These are phyloP conservation scores for Carallia brachiata DNA, from an alignment of 345 rosid species.

Conservation along the genomic window DNA sequence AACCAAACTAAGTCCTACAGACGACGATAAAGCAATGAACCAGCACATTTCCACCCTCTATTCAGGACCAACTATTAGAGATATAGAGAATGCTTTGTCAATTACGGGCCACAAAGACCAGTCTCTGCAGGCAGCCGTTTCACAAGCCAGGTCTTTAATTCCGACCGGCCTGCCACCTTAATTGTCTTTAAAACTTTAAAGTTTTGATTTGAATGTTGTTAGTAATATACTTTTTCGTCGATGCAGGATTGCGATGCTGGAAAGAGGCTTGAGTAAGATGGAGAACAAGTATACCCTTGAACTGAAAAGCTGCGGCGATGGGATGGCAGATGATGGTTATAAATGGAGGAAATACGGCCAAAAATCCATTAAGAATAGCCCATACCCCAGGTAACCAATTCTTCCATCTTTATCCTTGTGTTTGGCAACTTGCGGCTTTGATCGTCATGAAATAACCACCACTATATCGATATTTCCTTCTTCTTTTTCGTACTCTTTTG, in stretches of 20 bases:
- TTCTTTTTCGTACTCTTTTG: background rate
- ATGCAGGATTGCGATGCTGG: constrained; percentile 26
- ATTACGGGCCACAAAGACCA: constrained; percentile 22
- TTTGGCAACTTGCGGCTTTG: background rate
- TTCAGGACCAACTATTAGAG: constrained; percentile 58
- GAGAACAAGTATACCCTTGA: constrained; percentile 70
- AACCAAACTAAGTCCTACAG: constrained; percentile 13
- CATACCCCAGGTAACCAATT: constrained; percentile 62
- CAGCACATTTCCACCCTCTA: constrained; percentile 38
- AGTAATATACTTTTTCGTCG: background rate
- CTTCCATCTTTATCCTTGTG: background rate
- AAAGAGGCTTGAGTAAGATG: constrained; percentile 38
- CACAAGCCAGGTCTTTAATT: constrained; percentile 31
- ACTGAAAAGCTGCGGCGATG: constrained; percentile 54
- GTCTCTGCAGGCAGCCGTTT: constrained; percentile 4
- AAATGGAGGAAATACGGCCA: constrained; percentile 98
- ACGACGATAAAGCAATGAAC: constrained; percentile 29
- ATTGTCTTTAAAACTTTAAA: background rate
- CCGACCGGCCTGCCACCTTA: background rate
- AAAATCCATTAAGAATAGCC: constrained; percentile 81
- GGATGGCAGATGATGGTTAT: constrained; percentile 80
- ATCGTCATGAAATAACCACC: background rate
- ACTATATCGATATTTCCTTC: background rate
- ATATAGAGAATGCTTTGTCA: constrained; percentile 49
- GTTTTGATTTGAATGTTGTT: background rate